A percentile compares a stretch with the other conserved stretches of the same genome.
Conservation (phyloP, 495 filamentous ascomycete species). For the Penicillium arizonense region DNA sequence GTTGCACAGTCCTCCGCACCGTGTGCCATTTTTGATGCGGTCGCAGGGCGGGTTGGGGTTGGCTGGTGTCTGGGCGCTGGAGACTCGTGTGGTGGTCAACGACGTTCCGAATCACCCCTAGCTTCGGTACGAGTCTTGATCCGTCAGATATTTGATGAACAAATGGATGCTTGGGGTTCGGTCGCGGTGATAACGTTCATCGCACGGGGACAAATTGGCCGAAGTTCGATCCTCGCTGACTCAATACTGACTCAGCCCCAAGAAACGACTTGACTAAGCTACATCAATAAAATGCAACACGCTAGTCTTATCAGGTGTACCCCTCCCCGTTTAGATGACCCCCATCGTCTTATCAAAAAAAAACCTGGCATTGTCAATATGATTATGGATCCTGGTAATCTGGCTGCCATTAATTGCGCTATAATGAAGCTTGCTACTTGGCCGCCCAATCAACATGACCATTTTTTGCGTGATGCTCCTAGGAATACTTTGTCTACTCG, state of each 20-base stretch:
- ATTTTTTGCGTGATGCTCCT: too few species aligned
- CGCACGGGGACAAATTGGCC: not conserved
- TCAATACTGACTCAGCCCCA: not conserved
- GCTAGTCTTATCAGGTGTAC: too few species aligned
- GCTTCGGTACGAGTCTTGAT: not conserved
- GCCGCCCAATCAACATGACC: too few species aligned
- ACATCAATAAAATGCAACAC: too few species aligned
- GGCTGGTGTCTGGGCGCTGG: not conserved
- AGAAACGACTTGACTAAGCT: too few species aligned
- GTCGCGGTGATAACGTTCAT: not conserved
- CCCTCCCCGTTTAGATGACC: too few species aligned
- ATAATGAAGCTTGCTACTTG: too few species aligned
- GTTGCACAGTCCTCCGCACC: conserved; percentile 74
- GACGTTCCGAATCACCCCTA: not conserved
- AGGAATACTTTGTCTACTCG: too few species aligned
- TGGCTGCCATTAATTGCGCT: too few species aligned
- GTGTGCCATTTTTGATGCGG: conserved; percentile 31
- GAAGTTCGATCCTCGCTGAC: not conserved
- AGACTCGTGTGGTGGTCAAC: not conserved
- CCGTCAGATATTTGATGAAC: not conserved
- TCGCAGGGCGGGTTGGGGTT: not conserved
- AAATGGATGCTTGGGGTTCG: not conserved
- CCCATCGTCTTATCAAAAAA: too few species aligned
- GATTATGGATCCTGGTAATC: too few species aligned
- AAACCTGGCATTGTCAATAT: too few species aligned